Conservation (phyloP, 345 rosid species). For the Linum usitatissimum region DNA sequence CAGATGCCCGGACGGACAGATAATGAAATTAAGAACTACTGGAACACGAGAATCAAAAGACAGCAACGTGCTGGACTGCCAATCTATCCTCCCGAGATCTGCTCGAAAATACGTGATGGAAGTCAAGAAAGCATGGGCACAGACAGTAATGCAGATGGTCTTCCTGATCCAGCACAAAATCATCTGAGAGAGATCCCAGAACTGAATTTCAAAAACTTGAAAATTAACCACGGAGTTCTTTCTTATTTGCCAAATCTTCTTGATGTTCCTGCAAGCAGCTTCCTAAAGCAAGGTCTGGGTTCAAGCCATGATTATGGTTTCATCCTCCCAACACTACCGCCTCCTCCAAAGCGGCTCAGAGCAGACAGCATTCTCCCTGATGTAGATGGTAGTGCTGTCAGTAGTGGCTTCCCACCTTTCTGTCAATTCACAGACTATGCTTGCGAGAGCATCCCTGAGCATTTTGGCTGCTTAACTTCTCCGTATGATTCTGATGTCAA, state of each 20-base stretch:
- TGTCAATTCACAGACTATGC: conserved; percentile 3
- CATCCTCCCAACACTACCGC: conserved; percentile 1
- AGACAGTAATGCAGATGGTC: neutral
- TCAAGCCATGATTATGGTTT: neutral
- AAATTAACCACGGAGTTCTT: neutral
- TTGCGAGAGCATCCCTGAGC: conserved; percentile 4
- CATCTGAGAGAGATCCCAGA: conserved; percentile 6
- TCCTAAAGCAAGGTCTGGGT: neutral
- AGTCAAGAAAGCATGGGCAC: neutral
- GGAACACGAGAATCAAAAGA: conserved; percentile 9
- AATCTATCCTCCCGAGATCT: conserved; percentile 9
- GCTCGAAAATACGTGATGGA: neutral
- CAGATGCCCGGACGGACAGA: conserved; percentile 9
- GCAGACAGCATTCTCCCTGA: conserved; percentile 1
- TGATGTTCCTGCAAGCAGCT: conserved; percentile 1
- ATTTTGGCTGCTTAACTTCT: conserved; percentile 13
- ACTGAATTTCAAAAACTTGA: conserved; percentile 1
- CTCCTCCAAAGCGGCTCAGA: conserved; percentile 5
- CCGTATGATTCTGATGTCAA: conserved; percentile 12
- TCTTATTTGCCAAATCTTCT: conserved; percentile 1
- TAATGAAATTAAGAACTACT: conserved; percentile 8
- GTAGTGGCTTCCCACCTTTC: neutral
- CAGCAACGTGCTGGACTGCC: conserved; percentile 9
- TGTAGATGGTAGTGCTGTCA: conserved; percentile 6
- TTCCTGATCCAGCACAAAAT: neutral